Base-by-base conservation (phyloP, 108 stramenopile species). In the Hondaea fermentalgiana region DNA sequence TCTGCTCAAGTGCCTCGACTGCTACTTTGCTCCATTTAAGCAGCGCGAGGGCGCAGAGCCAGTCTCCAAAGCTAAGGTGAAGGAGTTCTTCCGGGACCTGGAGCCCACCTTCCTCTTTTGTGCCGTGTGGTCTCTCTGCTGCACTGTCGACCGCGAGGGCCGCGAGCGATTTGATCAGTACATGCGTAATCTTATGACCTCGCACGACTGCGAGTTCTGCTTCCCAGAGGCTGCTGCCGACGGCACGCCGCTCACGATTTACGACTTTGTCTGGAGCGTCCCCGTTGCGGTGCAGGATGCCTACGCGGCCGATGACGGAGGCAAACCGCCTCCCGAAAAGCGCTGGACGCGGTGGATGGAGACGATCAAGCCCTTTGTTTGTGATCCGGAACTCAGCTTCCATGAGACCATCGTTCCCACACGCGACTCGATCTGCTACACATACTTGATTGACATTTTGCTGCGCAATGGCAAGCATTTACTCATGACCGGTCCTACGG, bases 401-500 rank as follows among this genome's bases (percentile, higher is more conserved):
- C 89, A 60, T 28, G 89, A 90, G 55, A 35, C 83, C 0, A 90
- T 87, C 57, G 92, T 95, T 25, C 94, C 95, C 28, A 95, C 95
- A 0, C 92, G 92, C 16, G 95, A 95, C 71, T 91, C 90, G 19
- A 93, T 94, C 14, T 91, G 93, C 16, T 94, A 92, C 87, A 95
- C 93, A 5, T 94, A 88, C 60, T 44, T 95, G 59, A 91, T 93
- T 5, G 92, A 93, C 69, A 23, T 92, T 28, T 87, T 95, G 57
- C 28, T 93, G n/a, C 58, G 89, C 60, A 93, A 94, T 53, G 57
- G 90, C 51, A 92, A 94, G 69, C 93, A 94, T 90, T 87, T 92
- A 23, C 88, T 95, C 58, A 93, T 94, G 76, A 94, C 93, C 21
- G 95, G 94, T n/a, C 92, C 92, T 0, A 94, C 94, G 21, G 94